Evolutionary conservation across 169 alveolate genomes (phyloP).

Genomic region (Fabrea salina): DNA sequence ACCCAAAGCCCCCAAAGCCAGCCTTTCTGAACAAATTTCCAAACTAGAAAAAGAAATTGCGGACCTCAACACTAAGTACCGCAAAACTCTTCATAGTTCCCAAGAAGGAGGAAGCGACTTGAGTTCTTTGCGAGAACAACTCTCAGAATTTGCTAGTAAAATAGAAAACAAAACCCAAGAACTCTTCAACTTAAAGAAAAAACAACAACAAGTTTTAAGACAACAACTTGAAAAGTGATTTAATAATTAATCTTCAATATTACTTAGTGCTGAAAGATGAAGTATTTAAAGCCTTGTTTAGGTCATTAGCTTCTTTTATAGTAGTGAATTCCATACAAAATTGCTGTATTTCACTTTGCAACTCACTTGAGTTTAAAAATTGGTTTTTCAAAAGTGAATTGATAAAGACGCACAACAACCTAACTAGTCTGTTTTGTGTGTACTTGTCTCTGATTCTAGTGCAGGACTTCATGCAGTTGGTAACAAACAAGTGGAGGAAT

Average conservation of each 20-base stretch:
- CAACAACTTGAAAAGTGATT: too few species aligned
- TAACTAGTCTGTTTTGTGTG: slow-evolving; percentile 42
- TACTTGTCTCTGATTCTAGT: slow-evolving; percentile 27
- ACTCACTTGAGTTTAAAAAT: slow-evolving; percentile 30
- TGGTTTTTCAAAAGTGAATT: slow-evolving; percentile 32
- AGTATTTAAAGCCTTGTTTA: slow-evolving; percentile 8
- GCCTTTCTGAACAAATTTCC: too few species aligned
- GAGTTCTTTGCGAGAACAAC: not conserved
- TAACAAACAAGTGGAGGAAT: slow-evolving; percentile 36
- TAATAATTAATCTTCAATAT: too few species aligned
- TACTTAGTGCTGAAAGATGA: too few species aligned
- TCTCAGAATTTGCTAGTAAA: not conserved
- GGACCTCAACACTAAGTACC: not conserved
- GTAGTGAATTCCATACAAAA: slow-evolving; percentile 42
- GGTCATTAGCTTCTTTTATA: slow-evolving; percentile 39
- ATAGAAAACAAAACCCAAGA: slow-evolving; percentile 2
- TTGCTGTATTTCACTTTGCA: slow-evolving; percentile 24
- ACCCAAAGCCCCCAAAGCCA: too few species aligned
- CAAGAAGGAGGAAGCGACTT: not conserved
- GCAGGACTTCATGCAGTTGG: slow-evolving; percentile 43
- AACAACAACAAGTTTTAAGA: not conserved
- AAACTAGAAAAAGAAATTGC: not conserved
- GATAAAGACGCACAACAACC: slow-evolving; percentile 50
- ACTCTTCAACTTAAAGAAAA: not conserved
- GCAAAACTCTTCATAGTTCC: not conserved